Evolutionary conservation across 441 rosid species (phyloP).

Genomic region (Geranium incanum): DNA sequence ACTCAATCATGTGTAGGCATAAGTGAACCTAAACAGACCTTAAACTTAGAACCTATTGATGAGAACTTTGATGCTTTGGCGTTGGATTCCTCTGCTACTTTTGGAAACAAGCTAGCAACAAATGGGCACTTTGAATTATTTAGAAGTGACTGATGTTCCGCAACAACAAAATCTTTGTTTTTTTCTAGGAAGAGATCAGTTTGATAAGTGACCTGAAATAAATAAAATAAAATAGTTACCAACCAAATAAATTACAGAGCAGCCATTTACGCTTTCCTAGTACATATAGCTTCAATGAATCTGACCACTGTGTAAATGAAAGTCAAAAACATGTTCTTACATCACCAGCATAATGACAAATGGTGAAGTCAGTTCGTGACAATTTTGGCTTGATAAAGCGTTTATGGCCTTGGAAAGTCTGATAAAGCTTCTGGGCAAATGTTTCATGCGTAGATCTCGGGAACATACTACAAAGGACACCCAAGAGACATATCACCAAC

Average conservation of each 20-base stretch:
- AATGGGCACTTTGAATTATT: conserved; percentile 64
- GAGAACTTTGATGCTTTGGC: conserved; percentile 86
- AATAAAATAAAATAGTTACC: conserved; percentile 1
- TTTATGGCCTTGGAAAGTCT: conserved; percentile 79
- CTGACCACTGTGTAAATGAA: conserved; percentile 12
- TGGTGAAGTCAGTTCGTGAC: conserved; percentile 80
- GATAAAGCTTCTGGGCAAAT: conserved; percentile 88
- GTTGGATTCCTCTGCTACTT: conserved; percentile 65
- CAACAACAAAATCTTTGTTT: conserved; percentile 93
- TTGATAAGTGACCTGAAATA: conserved; percentile 81
- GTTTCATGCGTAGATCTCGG: conserved; percentile 96
- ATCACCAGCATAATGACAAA: conserved; percentile 95
- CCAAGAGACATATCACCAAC: conserved; percentile 16
- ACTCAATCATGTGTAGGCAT: conserved; percentile 14
- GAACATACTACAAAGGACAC: conserved; percentile 64
- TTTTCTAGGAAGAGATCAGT: conserved; percentile 87
- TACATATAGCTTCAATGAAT: conserved; percentile 8
- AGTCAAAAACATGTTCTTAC: conserved; percentile 38
- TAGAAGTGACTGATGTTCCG: conserved; percentile 89
- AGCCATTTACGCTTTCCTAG: conserved; percentile 2
- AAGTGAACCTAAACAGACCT: conserved; percentile 45
- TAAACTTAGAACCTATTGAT: conserved; percentile 84
- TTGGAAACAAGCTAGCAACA: conserved; percentile 75
- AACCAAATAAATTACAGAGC: conserved; percentile 11
- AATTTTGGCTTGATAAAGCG: conserved; percentile 94